A percentile compares a stretch with the other conserved stretches of the same genome.
Conservation (phyloP, 495 filamentous ascomycete genomes). For the Stereocaulon alpinum region DNA sequence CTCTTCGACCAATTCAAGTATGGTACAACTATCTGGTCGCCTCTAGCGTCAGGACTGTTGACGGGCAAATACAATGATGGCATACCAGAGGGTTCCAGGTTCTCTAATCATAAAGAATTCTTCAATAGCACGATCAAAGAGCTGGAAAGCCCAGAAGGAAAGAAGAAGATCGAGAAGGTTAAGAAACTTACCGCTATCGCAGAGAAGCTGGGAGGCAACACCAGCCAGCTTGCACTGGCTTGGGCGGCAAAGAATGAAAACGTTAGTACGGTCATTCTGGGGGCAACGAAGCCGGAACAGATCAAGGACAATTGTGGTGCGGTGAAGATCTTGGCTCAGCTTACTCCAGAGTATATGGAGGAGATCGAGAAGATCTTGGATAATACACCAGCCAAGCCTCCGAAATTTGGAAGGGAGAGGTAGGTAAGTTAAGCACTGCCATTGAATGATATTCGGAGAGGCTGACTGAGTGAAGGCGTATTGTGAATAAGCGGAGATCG, state of each 20-base stretch:
- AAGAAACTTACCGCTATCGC: constrained; percentile 39
- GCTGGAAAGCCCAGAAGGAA: constrained; percentile 24
- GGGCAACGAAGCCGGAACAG: constrained; percentile 62
- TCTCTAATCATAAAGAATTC: constrained; percentile 33
- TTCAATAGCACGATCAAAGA: constrained; percentile 28
- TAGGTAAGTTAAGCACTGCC: constrained; percentile 6
- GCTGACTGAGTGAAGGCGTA: neutral
- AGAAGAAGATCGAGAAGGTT: constrained; percentile 23
- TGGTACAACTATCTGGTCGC: constrained; percentile 65
- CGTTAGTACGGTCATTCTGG: constrained; percentile 66
- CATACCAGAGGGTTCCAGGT: constrained; percentile 28
- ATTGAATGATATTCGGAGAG: neutral
- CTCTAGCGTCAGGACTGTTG: constrained; percentile 61
- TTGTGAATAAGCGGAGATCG: neutral
- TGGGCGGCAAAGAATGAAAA: constrained; percentile 73
- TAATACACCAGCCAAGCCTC: constrained; percentile 7
- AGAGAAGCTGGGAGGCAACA: constrained; percentile 52
- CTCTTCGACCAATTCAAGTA: constrained; percentile 54
- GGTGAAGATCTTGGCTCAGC: constrained; percentile 43
- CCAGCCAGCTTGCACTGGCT: constrained; percentile 59
- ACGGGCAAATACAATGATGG: constrained; percentile 77
- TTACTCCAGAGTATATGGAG: constrained; percentile 46
- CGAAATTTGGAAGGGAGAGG: constrained; percentile 12
- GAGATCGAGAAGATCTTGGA: constrained; percentile 37
- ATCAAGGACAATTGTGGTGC: constrained; percentile 60